Base-by-base conservation (phyloP, 2,329 filamentous ascomycete species). In the Trichoderma citrinoviride region DNA sequence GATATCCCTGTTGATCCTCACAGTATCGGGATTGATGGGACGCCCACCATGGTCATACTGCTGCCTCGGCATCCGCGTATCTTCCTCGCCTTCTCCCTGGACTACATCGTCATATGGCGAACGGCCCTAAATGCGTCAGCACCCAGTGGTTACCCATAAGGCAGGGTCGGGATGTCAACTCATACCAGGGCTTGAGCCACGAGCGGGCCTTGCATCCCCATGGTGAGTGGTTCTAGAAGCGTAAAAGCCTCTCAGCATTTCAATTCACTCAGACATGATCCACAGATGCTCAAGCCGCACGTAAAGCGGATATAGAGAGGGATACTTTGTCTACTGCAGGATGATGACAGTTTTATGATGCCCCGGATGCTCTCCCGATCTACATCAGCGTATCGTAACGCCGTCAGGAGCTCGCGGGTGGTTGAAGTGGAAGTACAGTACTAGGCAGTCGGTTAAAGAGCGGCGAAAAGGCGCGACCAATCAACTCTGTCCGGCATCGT, bases 71-170 rank as follows among this genome's bases (percentile, higher is more conserved):
- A 78, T 77, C 17, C 76, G 75, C 41, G 74, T 69, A 53, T 81
- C 76, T 1, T 75, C 74, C 37, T 79, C 76, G 5, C 81, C 83
- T 43, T 82, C 77, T 23, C 83, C 83, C 27, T 77, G 75, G 5
- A 85, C 79, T 14, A 84, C 81, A 68, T 85, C 83, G 70, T 87
- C 85, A 67, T 86, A 87, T 12, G 85, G 85, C 21, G 85, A 87
- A 25, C 85, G 81, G 66, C 85, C 85, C 85, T 87, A 25, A 19
- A 7, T 21, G 7, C 4, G 29, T 54, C 41, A 65, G 43, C 25
- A 29, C 27, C 7, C 7, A 52, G 10, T 43, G 55, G 44, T 23
- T 17, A 10, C 19, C 23, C 10, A 52, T 29, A 41, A n/a, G n/a
- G n/a, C n/a, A n/a, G n/a, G 33, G 25, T 44, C 15, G n/a, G 40